A percentile compares a stretch with the other conserved stretches of the same genome.
Conservation (phyloP, 768 basidiomycete genomes). For the Lactarius hatsudake region DNA sequence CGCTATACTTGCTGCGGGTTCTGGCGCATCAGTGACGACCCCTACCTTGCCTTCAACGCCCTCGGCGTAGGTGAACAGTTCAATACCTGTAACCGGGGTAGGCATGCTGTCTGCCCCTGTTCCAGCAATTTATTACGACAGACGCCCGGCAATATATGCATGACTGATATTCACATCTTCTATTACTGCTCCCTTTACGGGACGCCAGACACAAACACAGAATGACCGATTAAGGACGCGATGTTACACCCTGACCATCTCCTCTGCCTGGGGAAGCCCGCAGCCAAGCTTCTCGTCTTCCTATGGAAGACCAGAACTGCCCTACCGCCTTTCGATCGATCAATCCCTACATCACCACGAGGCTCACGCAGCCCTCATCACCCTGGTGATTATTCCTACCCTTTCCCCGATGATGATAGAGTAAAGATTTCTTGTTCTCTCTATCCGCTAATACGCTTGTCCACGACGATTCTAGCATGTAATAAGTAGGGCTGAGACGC, state of each 20-base stretch:
- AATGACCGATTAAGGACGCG: not conserved
- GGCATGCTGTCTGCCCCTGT: not conserved
- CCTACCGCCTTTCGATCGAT: not conserved
- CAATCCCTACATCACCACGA: not conserved
- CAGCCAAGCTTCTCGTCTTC: not conserved
- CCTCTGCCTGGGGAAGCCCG: not conserved
- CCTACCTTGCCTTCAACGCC: constrained; percentile 22
- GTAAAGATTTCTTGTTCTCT: not conserved
- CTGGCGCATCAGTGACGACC: constrained; percentile 10
- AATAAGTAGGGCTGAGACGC: constrained; percentile 18
- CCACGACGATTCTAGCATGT: not conserved
- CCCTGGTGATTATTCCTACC: not conserved
- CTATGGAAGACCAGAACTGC: not conserved
- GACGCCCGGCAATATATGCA: not conserved
- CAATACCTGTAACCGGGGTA: constrained; percentile 13
- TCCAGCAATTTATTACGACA: not conserved
- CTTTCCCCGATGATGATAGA: not conserved
- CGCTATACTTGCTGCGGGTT: not conserved
- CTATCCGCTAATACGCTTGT: not conserved
- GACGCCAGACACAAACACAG: not conserved
- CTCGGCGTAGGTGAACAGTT: constrained; percentile 12
- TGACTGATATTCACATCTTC: not conserved
- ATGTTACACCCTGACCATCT: not conserved
- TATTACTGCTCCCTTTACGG: not conserved
- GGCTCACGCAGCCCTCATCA: not conserved